Base-by-base conservation (phyloP, 805 yeast species). In the Ogataea thermomethanolica region DNA sequence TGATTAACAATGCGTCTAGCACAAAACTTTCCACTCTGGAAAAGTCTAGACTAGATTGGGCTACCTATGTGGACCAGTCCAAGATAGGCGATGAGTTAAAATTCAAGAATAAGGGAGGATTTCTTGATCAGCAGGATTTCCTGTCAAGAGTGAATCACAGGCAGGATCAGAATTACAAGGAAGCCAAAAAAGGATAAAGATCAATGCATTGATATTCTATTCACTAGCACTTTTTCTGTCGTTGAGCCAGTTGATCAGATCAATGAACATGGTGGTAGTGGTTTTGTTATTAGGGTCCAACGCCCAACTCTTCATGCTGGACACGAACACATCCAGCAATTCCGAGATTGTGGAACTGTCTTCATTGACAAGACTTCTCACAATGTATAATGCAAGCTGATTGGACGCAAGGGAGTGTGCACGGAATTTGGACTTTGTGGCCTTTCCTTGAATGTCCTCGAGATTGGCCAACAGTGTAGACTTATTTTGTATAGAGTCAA, bases 1-100 rank as follows among this genome's bases (percentile, higher is more conserved):
- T 89, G 26, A 74, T 88, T 33, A 67, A 77, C 31, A 74, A 81
- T 8, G 71, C 84, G 3, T 77, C 82, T 48, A 80, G 84, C 50
- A 79, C 86, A 24, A 91, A 88, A 58, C 70, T 93, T 46, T 85
- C 95, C 17, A 93, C 99, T 0, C 67, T 93, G 48, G 98, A 93
- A 59, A 93, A 93, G 63, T 85, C 95, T 1, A 71, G 95, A 47
- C 70, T 93, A 36, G 99, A 93, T 63, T 93, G 98, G 95, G 95
- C 95, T 1, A 78, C 85, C 33, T 89, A 85, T 64, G 96, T 93
- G 23, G 97, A 91, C 63, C 74, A 84, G 49, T 80, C 81, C 48
- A 89, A 89, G 41, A 81, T 93, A 33, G 72, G 76, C 37, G 96
- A 87, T 49, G 99, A 93, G 47, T 74, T 93, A 56, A 74, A 72